Base-by-base conservation (phyloP, 2,329 filamentous ascomycete genomes). In the Aspergillus novofumigatus region DNA sequence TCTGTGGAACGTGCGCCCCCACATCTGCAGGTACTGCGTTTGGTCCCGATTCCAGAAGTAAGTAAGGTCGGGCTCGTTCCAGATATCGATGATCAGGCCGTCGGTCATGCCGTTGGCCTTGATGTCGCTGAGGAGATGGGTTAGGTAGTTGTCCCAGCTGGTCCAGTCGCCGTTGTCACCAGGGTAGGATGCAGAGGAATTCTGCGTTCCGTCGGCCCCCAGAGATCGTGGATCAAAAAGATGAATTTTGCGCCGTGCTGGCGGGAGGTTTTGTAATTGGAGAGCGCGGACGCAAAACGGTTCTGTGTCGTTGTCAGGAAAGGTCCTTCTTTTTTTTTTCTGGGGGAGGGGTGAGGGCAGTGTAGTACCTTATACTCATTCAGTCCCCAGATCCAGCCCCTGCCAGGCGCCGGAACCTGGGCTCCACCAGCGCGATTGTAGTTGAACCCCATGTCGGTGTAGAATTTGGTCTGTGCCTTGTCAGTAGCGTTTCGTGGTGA, bases 11-110 rank as follows among this genome's bases (percentile, higher is more conserved):
- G 75, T 75, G 28, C 74, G 67, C 25, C 67, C 67, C 65, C 74
- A 80, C 45, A 77, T 64, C 47, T 77, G 64, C 9, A 80, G 56
- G 52, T 69, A 81, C 56, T 80, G 78, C 11, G 68, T 28, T 59
- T 72, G 69, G 1, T 59, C 49, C 3, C 76, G 67, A 7, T 55
- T 56, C 67, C 74, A 75, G 71, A 79, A 81, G 49, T 64, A 67
- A 3, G 10, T 47, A 9, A 60, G 56, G 54, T 83, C 80, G 0
- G 81, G 78, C 66, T 83, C 81, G 55, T 83, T 83, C 81, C 81
- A 83, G 38, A 82, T 75, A 52, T 83, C 81, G 9, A 79, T 67
- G 0, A 79, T 69, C 0, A 83, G 60, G 0, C 71, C 74, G 0
- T 67, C 61, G 3, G 71, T 57, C 62, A 72, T 71, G 47, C 68